Evolutionary conservation across 176 grass and related monocot species (phyloP).

Genomic region (Miscanthus lutarioriparius): DNA sequence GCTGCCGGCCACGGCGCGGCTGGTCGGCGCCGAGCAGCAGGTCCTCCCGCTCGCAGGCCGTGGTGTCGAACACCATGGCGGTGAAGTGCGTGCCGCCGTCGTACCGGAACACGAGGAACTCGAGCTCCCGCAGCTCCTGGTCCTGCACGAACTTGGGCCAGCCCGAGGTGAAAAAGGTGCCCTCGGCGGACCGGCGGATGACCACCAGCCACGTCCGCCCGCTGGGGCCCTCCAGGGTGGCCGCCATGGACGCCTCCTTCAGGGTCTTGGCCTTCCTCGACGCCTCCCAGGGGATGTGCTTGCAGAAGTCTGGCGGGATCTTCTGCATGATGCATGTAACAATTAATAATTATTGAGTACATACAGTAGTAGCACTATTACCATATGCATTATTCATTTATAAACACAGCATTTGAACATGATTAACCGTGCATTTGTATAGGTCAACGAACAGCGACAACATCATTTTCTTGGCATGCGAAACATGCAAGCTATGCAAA

Average conservation of each 20-base stretch:
- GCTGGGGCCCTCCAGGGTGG: constrained; percentile 67
- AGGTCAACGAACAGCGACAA: background rate
- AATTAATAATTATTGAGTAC: background rate
- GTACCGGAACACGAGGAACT: constrained; percentile 78
- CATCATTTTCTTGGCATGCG: background rate
- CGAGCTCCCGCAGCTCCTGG: constrained; percentile 63
- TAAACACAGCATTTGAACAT: background rate
- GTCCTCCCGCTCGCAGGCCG: constrained; percentile 67
- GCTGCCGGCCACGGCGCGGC: background rate
- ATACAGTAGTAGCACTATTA: background rate
- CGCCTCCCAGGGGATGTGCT: constrained; percentile 59
- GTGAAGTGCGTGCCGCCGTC: constrained; percentile 64
- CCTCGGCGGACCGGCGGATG: constrained; percentile 46
- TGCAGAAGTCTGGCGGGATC: constrained; percentile 79
- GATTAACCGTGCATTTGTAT: background rate
- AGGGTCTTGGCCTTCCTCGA: constrained; percentile 32
- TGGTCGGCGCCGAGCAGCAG: constrained; percentile 6
- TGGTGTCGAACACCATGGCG: constrained; percentile 66
- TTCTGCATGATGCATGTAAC: constrained; percentile 50
- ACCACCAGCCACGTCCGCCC: constrained; percentile 63
- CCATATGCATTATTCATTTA: background rate
- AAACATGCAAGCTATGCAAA: too few species aligned
- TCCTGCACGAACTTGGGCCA: constrained; percentile 71
- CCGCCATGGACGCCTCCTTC: constrained; percentile 44
- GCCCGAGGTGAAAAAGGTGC: constrained; percentile 68